These are phyloP conservation scores for Huntiella decipiens DNA, from an alignment of 2,329 filamentous ascomycete species.

Conservation along the genomic window DNA sequence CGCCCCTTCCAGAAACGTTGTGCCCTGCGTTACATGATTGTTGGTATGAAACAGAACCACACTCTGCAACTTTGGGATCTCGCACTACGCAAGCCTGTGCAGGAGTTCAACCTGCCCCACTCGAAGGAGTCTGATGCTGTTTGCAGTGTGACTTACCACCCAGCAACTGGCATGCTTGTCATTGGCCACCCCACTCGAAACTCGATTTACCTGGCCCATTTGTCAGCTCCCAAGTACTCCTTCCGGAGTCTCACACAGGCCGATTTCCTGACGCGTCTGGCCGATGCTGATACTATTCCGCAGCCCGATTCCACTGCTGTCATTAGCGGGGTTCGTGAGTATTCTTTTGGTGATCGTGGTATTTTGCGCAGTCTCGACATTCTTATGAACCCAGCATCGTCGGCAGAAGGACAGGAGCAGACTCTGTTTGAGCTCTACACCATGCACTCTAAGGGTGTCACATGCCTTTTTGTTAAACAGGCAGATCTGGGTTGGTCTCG, in stretches of 20 bases:
- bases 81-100: constrained; percentile 81
- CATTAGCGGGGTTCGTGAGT: constrained; percentile 90
- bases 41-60: constrained; percentile 98
- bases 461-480: constrained; percentile 69
- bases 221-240: constrained; percentile 86
- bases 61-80: constrained; percentile 97
- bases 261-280: constrained; percentile 63
- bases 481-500: constrained; percentile 80
- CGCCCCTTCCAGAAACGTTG: constrained; percentile 79
- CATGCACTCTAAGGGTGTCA: constrained; percentile 96
- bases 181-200: constrained; percentile 93
- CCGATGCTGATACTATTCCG: constrained; percentile 54
- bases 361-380: constrained; percentile 80
- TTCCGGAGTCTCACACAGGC: constrained; percentile 71
- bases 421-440: constrained; percentile 86
- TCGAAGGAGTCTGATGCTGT: constrained; percentile 95
- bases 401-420: constrained; percentile 43
- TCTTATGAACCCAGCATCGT: constrained; percentile 49
- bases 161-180: constrained; percentile 77
- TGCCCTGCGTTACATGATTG: constrained; percentile 83
- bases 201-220: constrained; percentile 89
- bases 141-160: constrained; percentile 90
- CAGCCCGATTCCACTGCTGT: constrained; percentile 89
- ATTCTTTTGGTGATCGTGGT: constrained; percentile 75
- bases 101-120: constrained; percentile 91